Base-by-base conservation (phyloP, 2,329 filamentous ascomycete genomes). In the Colletotrichum lini region DNA sequence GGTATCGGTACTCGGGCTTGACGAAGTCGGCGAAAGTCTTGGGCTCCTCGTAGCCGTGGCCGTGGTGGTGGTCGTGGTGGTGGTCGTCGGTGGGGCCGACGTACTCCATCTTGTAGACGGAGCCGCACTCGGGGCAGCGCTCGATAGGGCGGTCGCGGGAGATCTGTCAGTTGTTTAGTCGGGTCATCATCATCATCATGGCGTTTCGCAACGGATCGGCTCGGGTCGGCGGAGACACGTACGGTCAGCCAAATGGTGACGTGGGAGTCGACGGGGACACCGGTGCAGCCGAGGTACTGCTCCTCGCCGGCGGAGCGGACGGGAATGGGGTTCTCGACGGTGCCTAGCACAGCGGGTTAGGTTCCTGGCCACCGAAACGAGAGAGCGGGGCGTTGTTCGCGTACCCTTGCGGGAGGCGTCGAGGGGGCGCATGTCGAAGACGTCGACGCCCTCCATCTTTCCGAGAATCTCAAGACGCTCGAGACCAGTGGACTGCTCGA, bases 401-500 rank as follows among this genome's bases (percentile, higher is more conserved):
- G 58, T 88, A 94, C 96, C 96, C 84, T 90, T 90, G 81, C 96
- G 92, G 83, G 93, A 96, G 75, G 96, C 89, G 83, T 98, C 96
- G 78, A 99, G 90, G 74, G 96, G 96, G 84, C 91, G 92, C 96
- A 98, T 98, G 87, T 99, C 95, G 87, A 99, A 99, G 82, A 98
- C 88, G 82, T 99, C 96, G 79, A 98, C 88, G 76, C 96, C 95
- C 89, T 98, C 94, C 93, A 98, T 98, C 91, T 99, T 99, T 86
- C 96, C 96, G 82, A 99, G 89, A 80, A 99, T 96, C 86, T 99
- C 96, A 78, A 99, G 90, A 90, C 96, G 95, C 89, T 99, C 96
- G 72, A 98, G 89, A 93, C 96, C 96, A 78, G 96, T 98, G 72
- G 96, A 87, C 85, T 99, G 96, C 84, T 98, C 95, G 82, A 97